Conservation (phyloP, 1,284 basidiomycete species). For the Thelephora terrestris region DNA sequence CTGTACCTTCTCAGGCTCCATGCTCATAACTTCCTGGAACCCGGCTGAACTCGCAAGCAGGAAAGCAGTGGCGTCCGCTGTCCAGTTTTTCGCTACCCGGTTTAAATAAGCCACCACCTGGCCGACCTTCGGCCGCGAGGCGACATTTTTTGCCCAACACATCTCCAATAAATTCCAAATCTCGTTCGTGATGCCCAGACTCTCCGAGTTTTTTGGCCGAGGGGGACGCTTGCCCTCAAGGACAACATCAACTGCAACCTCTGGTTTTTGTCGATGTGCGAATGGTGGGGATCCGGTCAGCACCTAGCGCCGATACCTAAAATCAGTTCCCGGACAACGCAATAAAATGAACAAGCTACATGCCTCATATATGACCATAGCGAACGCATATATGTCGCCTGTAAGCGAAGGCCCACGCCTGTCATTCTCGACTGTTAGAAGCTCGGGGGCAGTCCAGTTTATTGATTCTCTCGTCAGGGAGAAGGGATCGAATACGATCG, state of each 20-base stretch:
- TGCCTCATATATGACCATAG: slow-evolving; percentile 8
- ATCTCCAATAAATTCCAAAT: slow-evolving; percentile 3
- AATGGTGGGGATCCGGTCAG: too few relatives aligned
- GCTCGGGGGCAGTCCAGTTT: neutral
- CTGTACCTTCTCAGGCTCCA: too few relatives aligned
- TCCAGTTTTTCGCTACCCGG: too few relatives aligned
- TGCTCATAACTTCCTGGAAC: too few relatives aligned
- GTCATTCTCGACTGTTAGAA: neutral
- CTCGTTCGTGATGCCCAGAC: slow-evolving; percentile 3
- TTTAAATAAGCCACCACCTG: neutral
- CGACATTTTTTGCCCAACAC: neutral
- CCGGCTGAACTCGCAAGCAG: too few relatives aligned
- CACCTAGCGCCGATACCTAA: neutral
- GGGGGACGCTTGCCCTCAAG: neutral
- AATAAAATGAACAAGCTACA: neutral
- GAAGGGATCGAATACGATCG: neutral
- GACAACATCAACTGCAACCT: neutral
- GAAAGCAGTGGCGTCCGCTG: too few relatives aligned
- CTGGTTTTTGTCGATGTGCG: too few relatives aligned
- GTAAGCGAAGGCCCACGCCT: neutral
- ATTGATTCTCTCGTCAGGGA: too few relatives aligned
- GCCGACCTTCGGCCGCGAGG: neutral
- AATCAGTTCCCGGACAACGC: neutral
- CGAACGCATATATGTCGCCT: slow-evolving; percentile 4
- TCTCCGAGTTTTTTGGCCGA: neutral